These are phyloP conservation scores for Neurospora africana DNA, from an alignment of 495 filamentous ascomycete genomes.

Conservation along the genomic window DNA sequence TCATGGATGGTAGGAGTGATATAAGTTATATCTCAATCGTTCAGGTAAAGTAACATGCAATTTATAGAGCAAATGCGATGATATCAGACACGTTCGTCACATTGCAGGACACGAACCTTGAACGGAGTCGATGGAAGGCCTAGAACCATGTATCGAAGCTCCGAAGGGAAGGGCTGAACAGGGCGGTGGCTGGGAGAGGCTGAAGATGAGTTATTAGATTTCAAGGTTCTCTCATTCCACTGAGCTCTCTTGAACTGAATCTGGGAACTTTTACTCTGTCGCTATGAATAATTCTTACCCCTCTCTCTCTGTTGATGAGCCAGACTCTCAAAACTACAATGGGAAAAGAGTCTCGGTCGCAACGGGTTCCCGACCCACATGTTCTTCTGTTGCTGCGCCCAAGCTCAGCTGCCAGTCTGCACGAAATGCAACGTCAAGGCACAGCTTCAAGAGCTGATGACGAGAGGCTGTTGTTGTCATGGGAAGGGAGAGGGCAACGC, in stretches of 20 bases:
- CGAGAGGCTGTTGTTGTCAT: background rate
- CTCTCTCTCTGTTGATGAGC: background rate
- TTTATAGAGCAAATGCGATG: background rate
- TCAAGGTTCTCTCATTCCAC: background rate
- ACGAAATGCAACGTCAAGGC: background rate
- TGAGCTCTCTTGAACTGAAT: background rate
- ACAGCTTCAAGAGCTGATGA: background rate
- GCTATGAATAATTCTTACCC: background rate
- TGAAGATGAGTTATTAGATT: background rate
- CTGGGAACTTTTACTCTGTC: background rate
- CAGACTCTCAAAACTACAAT: background rate
- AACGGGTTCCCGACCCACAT: background rate
- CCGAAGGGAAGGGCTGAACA: background rate
- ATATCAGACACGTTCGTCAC: background rate
- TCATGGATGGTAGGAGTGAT: background rate
- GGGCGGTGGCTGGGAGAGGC: background rate
- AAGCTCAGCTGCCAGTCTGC: background rate
- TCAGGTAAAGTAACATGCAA: background rate
- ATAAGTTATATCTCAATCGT: background rate
- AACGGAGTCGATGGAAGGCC: background rate
- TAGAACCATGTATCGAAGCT: background rate
- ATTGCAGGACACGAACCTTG: background rate
- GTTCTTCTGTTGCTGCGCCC: background rate
- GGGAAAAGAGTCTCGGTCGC: background rate
- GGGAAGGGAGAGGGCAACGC: background rate